A percentile compares a stretch with the other conserved stretches of the same genome.
phyloP scores from a whole-genome alignment of 345 rosid species.

The Eucalyptus lansdowneana region DNA sequence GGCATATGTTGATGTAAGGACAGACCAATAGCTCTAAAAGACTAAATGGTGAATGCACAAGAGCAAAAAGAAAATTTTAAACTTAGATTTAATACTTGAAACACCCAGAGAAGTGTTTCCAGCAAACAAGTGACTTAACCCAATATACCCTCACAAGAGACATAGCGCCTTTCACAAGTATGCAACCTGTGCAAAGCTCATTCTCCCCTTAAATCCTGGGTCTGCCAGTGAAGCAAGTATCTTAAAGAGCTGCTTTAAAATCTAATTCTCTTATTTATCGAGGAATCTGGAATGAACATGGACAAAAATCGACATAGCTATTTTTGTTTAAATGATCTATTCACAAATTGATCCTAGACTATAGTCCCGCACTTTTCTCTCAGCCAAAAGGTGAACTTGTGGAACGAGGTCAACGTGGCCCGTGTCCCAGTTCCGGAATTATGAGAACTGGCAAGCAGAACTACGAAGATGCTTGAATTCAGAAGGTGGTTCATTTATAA shows the following conservation, averaged over 20 bases:
- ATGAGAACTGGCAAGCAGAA: not conserved
- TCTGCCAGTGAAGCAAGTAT: not conserved
- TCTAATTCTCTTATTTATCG: not conserved
- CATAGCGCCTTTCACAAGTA: not conserved
- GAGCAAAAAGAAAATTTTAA: not conserved
- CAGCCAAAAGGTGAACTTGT: not conserved
- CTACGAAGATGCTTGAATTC: not conserved
- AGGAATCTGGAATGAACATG: not conserved
- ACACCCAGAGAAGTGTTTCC: not conserved
- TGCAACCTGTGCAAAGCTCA: not conserved
- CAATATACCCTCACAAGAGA: not conserved
- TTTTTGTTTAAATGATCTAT: not conserved
- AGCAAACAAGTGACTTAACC: not conserved
- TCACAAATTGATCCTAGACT: not conserved
- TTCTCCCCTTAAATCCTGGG: not conserved
- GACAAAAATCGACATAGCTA: not conserved
- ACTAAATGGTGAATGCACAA: not conserved
- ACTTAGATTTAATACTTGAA: not conserved
- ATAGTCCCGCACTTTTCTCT: not conserved
- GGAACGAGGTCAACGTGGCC: not conserved
- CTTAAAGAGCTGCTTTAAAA: not conserved
- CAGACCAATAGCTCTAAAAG: not conserved
- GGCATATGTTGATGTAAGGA: not conserved
- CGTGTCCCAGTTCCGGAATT: not conserved
- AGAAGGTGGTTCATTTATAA: not conserved